Percentiles rank a stretch among this genome's conserved stretches.
Evolutionary conservation across 176 grass and related monocot species (phyloP).

Genomic region (Ensete glaucum): DNA sequence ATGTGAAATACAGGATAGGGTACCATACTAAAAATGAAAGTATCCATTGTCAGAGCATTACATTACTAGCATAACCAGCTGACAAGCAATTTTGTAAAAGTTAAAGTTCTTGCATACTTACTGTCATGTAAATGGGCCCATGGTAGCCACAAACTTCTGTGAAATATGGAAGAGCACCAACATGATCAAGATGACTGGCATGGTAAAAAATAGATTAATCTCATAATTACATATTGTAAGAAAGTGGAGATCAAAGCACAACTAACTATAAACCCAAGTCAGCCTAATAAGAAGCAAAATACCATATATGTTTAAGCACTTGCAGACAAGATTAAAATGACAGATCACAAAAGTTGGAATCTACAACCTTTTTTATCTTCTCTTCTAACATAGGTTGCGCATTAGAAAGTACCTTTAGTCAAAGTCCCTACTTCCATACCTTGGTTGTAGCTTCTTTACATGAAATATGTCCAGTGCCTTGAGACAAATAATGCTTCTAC

Average conservation of each 20-base stretch:
- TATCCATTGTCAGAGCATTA: neutral
- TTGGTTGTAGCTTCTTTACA: no score
- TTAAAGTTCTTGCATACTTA: conserved; percentile 19
- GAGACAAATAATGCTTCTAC: no score
- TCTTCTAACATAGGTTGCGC: no score
- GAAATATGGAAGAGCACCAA: conserved; percentile 86
- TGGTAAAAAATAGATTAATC: neutral
- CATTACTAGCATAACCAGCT: neutral
- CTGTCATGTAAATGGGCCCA: conserved; percentile 89
- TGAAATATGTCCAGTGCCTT: no score
- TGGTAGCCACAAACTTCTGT: conserved; percentile 79
- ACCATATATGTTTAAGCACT: no score
- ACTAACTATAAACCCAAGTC: no score
- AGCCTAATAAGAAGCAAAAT: no score
- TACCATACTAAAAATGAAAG: neutral
- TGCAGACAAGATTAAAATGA: no score
- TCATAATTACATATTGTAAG: neutral
- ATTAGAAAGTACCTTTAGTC: no score
- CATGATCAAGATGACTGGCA: conserved; percentile 90
- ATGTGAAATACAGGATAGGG: neutral
- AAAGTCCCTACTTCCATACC: no score
- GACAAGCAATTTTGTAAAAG: neutral
- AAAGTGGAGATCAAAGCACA: neutral
- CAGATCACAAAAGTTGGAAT: no score
- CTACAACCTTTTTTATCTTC: no score